Conservation (phyloP, 2,329 filamentous ascomycete species). For the Chrysosporium keratinophilum region DNA sequence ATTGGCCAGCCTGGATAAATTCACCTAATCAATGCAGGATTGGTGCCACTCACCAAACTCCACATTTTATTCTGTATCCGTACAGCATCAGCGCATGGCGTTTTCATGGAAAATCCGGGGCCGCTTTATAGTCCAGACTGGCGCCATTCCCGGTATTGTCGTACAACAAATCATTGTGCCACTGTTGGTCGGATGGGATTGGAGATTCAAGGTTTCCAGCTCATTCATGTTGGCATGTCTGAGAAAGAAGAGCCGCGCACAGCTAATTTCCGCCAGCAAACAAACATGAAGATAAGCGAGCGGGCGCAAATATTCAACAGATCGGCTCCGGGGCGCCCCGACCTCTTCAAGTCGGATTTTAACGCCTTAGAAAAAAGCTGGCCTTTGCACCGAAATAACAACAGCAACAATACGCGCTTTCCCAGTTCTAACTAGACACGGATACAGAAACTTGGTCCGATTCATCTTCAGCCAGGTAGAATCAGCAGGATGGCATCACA, state of each 20-base stretch:
- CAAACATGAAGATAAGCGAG: not conserved
- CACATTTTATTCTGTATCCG: not conserved
- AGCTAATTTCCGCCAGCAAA: not conserved
- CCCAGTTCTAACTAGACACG: not conserved
- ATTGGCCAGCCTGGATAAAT: not conserved
- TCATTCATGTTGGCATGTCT: not conserved
- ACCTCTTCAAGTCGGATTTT: not conserved
- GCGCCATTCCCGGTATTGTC: not conserved
- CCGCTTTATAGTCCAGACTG: not conserved
- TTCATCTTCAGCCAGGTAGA: not conserved
- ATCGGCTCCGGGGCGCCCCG: too few relatives aligned
- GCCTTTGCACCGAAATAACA: not conserved
- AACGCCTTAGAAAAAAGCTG: not conserved
- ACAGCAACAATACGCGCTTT: not conserved
- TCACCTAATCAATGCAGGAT: not conserved
- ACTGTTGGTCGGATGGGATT: not conserved
- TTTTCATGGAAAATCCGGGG: conserved; percentile 1
- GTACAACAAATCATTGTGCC: not conserved
- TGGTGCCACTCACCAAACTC: not conserved
- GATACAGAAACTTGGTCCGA: not conserved
- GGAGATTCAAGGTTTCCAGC: not conserved
- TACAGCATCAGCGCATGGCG: not conserved
- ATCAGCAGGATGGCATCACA: not conserved
- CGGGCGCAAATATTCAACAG: not conserved
- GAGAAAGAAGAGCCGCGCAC: not conserved